Percentiles rank a stretch among this genome's conserved stretches.
phyloP scores from a whole-genome alignment of 2,329 filamentous ascomycete genomes.

The Fusarium nygamai region DNA sequence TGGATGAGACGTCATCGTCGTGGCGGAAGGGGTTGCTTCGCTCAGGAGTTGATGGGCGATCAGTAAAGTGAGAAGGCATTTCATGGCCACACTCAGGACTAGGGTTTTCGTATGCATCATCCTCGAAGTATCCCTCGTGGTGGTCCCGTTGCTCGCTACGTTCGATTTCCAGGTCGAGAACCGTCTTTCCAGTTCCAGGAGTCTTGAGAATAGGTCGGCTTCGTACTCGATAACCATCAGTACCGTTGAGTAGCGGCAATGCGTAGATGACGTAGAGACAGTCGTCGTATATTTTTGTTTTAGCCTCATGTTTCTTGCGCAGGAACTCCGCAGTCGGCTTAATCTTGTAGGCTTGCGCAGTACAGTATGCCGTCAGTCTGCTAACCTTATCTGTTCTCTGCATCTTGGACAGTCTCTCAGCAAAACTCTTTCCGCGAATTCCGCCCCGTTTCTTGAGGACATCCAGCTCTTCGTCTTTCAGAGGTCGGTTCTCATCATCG shows the following conservation, averaged over 20 bases:
- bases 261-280: slow-evolving; percentile 97
- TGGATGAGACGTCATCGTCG: slow-evolving; percentile 59
- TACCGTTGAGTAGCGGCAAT: slow-evolving; percentile 84
- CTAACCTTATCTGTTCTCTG: slow-evolving; percentile 88
- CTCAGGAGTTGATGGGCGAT: slow-evolving; percentile 43
- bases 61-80: slow-evolving; percentile 46
- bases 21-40: slow-evolving; percentile 43
- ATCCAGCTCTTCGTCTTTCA: slow-evolving; percentile 74
- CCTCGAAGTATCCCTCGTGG: slow-evolving; percentile 89
- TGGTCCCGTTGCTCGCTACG: slow-evolving; percentile 89
- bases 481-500: slow-evolving; percentile 70
- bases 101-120: slow-evolving; percentile 65
- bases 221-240: slow-evolving; percentile 85
- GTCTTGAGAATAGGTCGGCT: slow-evolving; percentile 93
- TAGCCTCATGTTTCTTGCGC: slow-evolving; percentile 85
- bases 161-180: slow-evolving; percentile 95
- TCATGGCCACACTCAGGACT: slow-evolving; percentile 47
- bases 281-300: slow-evolving; percentile 97
- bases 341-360: slow-evolving; percentile 91
- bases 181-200: slow-evolving; percentile 86
- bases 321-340: slow-evolving; percentile 89
- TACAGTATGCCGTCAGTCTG: slow-evolving; percentile 94
- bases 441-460: slow-evolving; percentile 70
- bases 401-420: slow-evolving; percentile 89
- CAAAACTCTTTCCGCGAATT: slow-evolving; percentile 84